phyloP scores from a whole-genome alignment of 140 eudicot genomes.

The Anethum foeniculum region DNA sequence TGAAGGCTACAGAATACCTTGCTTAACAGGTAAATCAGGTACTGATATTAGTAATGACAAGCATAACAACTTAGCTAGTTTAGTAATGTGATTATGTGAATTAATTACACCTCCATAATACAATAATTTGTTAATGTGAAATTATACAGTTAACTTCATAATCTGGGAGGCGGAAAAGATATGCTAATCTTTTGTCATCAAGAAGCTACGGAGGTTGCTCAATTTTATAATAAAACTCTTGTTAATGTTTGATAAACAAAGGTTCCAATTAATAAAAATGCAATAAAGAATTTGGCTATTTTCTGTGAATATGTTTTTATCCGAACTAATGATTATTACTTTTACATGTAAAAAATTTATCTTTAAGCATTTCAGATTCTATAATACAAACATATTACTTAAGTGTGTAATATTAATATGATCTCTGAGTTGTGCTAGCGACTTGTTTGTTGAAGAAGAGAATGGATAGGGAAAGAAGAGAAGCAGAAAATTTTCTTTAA shows the following conservation, averaged over 20 bases:
- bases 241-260: neutral
- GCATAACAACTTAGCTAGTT: too few relatives aligned
- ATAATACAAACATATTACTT: neutral
- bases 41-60: too few relatives aligned
- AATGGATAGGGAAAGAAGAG: too few relatives aligned
- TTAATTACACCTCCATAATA: too few relatives aligned
- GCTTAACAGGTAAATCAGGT: too few relatives aligned
- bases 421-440: too few relatives aligned
- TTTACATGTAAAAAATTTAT: neutral
- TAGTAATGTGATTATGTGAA: too few relatives aligned
- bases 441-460: too few relatives aligned
- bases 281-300: neutral
- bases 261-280: neutral
- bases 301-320: neutral
- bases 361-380: neutral
- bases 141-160: neutral
- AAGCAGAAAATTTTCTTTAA: too few relatives aligned
- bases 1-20: too few relatives aligned
- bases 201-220: neutral
- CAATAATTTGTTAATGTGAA: neutral
- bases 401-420: neutral
- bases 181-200: neutral
- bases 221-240: neutral
- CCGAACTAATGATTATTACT: neutral
- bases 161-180: neutral